Percentiles rank a stretch among this genome's conserved stretches.
Conservation (phyloP, 345 rosid genomes). For the Isatis tinctoria region DNA sequence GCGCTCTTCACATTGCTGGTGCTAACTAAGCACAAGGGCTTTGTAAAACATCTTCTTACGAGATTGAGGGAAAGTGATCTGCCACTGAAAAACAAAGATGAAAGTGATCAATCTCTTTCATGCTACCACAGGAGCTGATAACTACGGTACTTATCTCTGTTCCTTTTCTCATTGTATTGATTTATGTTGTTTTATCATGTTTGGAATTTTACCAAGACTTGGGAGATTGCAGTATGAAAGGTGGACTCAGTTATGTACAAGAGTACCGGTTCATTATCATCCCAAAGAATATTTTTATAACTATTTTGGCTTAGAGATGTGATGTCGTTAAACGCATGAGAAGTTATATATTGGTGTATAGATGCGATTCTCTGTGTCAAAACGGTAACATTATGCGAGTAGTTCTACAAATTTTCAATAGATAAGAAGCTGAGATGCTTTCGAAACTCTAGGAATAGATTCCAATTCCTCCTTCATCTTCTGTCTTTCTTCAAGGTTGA, state of each 20-base stretch:
- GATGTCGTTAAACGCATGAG: background rate
- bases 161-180: background rate
- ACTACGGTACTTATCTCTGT: background rate
- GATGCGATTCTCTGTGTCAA: background rate
- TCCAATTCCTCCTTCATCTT: background rate
- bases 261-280: too few relatives aligned
- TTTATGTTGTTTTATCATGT: background rate
- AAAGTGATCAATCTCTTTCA: background rate
- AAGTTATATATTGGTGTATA: background rate
- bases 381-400: background rate
- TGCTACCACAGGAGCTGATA: background rate
- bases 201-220: too few relatives aligned
- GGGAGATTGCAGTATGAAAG: too few relatives aligned
- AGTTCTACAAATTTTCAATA: background rate
- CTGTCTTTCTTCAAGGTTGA: background rate
- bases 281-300: background rate
- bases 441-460: background rate
- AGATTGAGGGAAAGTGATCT: conserved; percentile 18
- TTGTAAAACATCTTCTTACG: conserved; percentile 36
- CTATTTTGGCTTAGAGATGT: background rate
- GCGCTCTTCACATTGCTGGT: conserved; percentile 44
- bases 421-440: background rate
- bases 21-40: conserved; percentile 29
- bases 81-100: conserved; percentile 20
- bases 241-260: too few relatives aligned